Percentiles rank a stretch among this genome's conserved stretches.
These are phyloP conservation scores for Pyropia yezoensis DNA, from an alignment of 23 red algal species.

Conservation along the genomic window DNA sequence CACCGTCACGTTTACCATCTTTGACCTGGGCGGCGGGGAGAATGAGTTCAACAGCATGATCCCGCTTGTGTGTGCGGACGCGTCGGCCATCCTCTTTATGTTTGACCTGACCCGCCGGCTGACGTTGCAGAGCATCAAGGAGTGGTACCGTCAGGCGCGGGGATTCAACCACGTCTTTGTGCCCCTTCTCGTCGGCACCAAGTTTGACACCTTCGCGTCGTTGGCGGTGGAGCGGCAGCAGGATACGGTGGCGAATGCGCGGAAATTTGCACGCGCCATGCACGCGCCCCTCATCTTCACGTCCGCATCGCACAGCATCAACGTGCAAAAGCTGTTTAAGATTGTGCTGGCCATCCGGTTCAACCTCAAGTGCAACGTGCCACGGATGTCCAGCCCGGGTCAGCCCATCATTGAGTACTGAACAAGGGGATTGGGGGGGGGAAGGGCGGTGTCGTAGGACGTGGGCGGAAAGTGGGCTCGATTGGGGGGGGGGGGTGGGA, in stretches of 20 bases:
- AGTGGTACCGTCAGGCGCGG: conserved; percentile 92
- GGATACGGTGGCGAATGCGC: conserved; percentile 63
- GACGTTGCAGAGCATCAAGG: conserved; percentile 76
- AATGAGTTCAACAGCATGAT: conserved; percentile 94
- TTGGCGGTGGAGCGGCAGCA: conserved; percentile 73
- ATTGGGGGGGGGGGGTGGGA: no score
- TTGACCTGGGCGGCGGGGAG: conserved; percentile 87
- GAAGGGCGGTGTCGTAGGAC: no score
- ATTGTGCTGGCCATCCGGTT: conserved; percentile 81
- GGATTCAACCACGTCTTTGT: conserved; percentile 79
- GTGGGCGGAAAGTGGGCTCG: no score
- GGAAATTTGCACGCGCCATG: conserved; percentile 96
- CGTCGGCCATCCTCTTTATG: conserved; percentile 92
- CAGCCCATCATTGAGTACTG: conserved; percentile 84
- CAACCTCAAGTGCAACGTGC: conserved; percentile 71
- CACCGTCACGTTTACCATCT: conserved; percentile 90
- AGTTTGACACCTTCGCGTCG: conserved; percentile 79
- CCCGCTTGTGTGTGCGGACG: conserved; percentile 86
- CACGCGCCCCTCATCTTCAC: conserved; percentile 86
- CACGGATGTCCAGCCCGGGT: conserved; percentile 53
- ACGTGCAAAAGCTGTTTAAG: conserved; percentile 97
- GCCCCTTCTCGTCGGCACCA: conserved; percentile 95
- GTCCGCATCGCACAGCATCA: conserved; percentile 75
- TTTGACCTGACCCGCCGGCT: conserved; percentile 90
- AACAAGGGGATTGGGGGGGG: neutral